phyloP scores from a whole-genome alignment of 768 basidiomycete genomes.

The Punctularia strigosozonata region DNA sequence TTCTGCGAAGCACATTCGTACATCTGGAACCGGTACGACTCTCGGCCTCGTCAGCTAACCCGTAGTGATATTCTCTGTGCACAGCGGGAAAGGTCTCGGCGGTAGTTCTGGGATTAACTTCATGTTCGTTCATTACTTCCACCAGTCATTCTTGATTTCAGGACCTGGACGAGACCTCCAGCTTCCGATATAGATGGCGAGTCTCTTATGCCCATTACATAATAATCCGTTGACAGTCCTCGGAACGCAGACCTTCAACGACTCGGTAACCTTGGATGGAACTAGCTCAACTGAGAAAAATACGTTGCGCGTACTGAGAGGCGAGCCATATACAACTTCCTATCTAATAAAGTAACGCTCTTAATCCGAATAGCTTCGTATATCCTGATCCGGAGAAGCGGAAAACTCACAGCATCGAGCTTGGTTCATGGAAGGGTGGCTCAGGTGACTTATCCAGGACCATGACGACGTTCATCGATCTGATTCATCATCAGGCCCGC shows the following conservation, averaged over 20 bases:
- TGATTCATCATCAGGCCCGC: slow-evolving; percentile 7
- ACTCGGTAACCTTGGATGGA: slow-evolving; percentile 18
- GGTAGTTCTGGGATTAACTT: slow-evolving; percentile 11
- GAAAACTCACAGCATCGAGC: neutral
- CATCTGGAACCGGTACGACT: no score
- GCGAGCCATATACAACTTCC: neutral
- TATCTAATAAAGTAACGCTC: neutral
- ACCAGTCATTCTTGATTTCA: no score
- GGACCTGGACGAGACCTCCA: slow-evolving; percentile 11
- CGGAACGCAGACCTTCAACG: slow-evolving; percentile 7
- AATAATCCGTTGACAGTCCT: neutral
- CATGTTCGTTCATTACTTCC: no score
- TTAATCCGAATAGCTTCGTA: neutral
- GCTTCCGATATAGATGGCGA: slow-evolving; percentile 11
- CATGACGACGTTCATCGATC: neutral
- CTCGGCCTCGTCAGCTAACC: no score
- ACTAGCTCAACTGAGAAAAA: slow-evolving; percentile 12
- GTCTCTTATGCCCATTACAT: neutral
- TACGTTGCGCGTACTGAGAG: slow-evolving; percentile 12
- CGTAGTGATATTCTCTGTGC: no score
- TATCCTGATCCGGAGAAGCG: neutral
- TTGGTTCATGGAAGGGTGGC: neutral
- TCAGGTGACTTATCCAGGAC: neutral
- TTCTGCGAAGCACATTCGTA: no score
- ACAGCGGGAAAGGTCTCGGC: slow-evolving; percentile 11